phyloP scores from a whole-genome alignment of 1,284 basidiomycete genomes.

The Ceratobasidium sp. region DNA sequence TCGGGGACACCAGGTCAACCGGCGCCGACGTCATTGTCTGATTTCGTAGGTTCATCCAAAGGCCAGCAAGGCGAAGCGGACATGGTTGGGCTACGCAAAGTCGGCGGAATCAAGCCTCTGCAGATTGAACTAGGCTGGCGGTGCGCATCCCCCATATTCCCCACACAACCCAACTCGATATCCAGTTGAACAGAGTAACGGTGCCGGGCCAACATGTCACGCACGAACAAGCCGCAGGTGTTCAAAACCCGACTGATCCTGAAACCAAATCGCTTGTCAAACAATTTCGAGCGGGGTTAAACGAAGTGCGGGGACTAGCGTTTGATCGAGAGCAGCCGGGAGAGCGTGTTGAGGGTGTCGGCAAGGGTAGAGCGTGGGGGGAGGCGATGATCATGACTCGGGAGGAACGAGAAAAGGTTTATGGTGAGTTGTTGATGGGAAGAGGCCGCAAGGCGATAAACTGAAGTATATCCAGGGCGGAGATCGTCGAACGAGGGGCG shows the following conservation, averaged over 20 bases:
- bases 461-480: background rate
- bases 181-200: background rate
- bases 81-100: background rate
- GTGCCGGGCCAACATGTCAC: slow-evolving; percentile 13
- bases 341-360: background rate
- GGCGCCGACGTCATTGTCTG: background rate
- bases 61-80: background rate
- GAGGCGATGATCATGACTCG: slow-evolving; percentile 14
- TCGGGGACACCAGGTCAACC: background rate
- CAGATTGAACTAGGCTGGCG: slow-evolving; percentile 38
- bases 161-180: background rate
- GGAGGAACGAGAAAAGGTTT: background rate
- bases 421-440: background rate
- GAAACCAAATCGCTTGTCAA: slow-evolving; percentile 5
- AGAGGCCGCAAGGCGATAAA: background rate
- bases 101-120: slow-evolving; percentile 26
- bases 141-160: background rate
- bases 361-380: background rate
- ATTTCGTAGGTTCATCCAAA: background rate
- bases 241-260: background rate
- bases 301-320: background rate
- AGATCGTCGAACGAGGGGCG: background rate
- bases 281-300: background rate
- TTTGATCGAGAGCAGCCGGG: background rate
- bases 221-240: slow-evolving; percentile 18